These are phyloP conservation scores for Scleroderma citrinum DNA, from an alignment of 768 basidiomycete genomes.

Conservation along the genomic window DNA sequence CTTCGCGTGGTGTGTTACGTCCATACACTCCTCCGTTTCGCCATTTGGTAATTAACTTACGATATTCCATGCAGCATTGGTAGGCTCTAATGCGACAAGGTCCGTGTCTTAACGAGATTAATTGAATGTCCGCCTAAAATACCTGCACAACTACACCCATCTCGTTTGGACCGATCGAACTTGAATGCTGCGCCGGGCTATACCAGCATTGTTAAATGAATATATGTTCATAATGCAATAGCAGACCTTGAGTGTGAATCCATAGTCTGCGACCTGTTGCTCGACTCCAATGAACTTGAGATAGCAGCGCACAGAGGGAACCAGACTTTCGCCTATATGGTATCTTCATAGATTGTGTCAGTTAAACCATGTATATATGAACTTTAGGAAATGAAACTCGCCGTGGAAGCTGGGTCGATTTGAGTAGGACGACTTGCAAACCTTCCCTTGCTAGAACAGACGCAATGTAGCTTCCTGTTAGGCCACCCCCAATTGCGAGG, in stretches of 20 bases:
- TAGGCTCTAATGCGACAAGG: constrained; percentile 44
- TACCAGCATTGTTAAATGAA: not conserved
- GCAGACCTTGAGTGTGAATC: constrained; percentile 44
- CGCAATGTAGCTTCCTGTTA: constrained; percentile 53
- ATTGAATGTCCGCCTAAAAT: not conserved
- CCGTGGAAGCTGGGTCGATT: constrained; percentile 53
- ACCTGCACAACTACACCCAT: constrained; percentile 43
- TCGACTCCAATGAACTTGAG: constrained; percentile 48
- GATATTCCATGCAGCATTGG: constrained; percentile 57
- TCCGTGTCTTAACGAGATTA: constrained; percentile 41
- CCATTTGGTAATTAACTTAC: constrained; percentile 38
- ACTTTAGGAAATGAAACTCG: constrained; percentile 12
- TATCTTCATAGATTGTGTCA: constrained; percentile 26
- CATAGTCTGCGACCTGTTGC: constrained; percentile 34
- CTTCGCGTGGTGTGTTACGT: constrained; percentile 41
- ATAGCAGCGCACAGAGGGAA: constrained; percentile 48
- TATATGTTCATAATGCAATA: constrained; percentile 9
- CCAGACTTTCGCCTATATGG: constrained; percentile 43
- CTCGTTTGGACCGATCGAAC: constrained; percentile 46
- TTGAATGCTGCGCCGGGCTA: constrained; percentile 62
- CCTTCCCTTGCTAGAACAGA: constrained; percentile 52
- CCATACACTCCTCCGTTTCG: constrained; percentile 47
- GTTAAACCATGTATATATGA: not conserved
- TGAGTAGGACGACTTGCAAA: constrained; percentile 49
- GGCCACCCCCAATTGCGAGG: constrained; percentile 56